A percentile compares a stretch with the other conserved stretches of the same genome.
These are phyloP conservation scores for Lagenidium sp. DNA, from an alignment of 352 stramenopile species.

Conservation along the genomic window DNA sequence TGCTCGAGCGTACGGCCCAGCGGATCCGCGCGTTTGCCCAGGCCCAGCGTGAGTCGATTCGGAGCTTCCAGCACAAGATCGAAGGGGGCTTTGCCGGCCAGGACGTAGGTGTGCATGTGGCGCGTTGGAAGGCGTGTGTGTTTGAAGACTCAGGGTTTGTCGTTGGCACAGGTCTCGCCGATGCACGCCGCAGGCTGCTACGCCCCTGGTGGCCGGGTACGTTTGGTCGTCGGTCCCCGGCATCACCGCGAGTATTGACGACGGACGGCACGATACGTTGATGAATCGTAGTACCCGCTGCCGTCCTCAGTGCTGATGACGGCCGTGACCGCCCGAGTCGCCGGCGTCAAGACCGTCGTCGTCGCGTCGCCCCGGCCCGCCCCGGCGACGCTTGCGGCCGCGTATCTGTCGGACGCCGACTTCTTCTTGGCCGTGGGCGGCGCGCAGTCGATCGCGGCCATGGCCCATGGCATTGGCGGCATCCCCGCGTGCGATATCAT, in stretches of 20 bases:
- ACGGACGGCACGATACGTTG: too few species aligned
- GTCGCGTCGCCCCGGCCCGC: slow-evolving; percentile 92
- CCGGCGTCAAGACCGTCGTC: slow-evolving; percentile 91
- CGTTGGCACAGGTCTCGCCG: slow-evolving; percentile 34
- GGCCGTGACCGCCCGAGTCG: slow-evolving; percentile 90
- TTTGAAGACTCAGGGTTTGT: too few species aligned
- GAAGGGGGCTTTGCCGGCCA: slow-evolving; percentile 94
- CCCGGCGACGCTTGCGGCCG: slow-evolving; percentile 91
- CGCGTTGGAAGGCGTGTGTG: too few species aligned
- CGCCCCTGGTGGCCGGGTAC: slow-evolving; percentile 90
- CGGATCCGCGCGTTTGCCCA: slow-evolving; percentile 92
- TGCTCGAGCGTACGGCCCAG: slow-evolving; percentile 84
- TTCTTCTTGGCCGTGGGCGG: slow-evolving; percentile 72
- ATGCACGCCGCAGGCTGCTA: slow-evolving; percentile 93
- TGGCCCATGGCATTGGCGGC: slow-evolving; percentile 93
- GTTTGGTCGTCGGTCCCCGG: too few species aligned
- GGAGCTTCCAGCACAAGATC: slow-evolving; percentile 92
- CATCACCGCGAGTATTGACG: too few species aligned
- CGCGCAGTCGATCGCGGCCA: slow-evolving; percentile 89
- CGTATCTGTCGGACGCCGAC: slow-evolving; percentile 91
- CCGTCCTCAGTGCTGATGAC: slow-evolving; percentile 99
- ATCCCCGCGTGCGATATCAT: slow-evolving; percentile 96
- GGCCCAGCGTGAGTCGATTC: slow-evolving; percentile 87
- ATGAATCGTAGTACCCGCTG: slow-evolving; percentile 90
- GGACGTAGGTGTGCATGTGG: slow-evolving; percentile 67